Evolutionary conservation across 495 filamentous ascomycete species (phyloP).

Genomic region (Pseudevernia furfuracea): DNA sequence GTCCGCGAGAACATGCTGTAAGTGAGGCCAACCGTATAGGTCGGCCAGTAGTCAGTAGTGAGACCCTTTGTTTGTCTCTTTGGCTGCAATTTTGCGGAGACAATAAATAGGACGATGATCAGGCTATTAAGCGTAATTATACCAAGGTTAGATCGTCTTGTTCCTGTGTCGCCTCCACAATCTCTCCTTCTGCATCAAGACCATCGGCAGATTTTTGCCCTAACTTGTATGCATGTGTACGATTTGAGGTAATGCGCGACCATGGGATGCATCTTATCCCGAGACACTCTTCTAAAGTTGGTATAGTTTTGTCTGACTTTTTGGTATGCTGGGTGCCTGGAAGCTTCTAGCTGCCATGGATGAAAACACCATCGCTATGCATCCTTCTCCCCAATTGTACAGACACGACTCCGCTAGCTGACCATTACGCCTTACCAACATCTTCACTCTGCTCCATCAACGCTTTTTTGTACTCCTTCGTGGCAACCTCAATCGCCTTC

Average conservation of each 20-base stretch:
- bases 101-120: not conserved
- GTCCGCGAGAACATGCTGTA: not conserved
- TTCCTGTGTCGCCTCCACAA: not conserved
- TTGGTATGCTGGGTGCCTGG: not conserved
- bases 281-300: not conserved
- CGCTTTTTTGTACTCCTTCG: slow-evolving; percentile 54
- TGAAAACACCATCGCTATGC: slow-evolving; percentile 7
- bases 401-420: not conserved
- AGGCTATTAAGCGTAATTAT: not conserved
- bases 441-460: slow-evolving; percentile 51
- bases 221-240: not conserved
- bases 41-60: no score
- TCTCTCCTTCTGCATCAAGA: not conserved
- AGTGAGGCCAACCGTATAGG: not conserved
- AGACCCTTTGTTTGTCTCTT: not conserved
- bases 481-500: slow-evolving; percentile 56
- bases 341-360: not conserved
- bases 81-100: not conserved
- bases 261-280: not conserved
- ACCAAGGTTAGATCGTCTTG: not conserved
- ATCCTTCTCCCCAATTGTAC: not conserved
- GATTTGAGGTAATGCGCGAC: not conserved
- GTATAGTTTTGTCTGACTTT: not conserved
- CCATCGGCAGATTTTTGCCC: not conserved
- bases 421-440: not conserved